Percentiles rank a stretch among this genome's conserved stretches.
Evolutionary conservation across 495 filamentous ascomycete species (phyloP).

Genomic region (Talaromyces borbonicus): DNA sequence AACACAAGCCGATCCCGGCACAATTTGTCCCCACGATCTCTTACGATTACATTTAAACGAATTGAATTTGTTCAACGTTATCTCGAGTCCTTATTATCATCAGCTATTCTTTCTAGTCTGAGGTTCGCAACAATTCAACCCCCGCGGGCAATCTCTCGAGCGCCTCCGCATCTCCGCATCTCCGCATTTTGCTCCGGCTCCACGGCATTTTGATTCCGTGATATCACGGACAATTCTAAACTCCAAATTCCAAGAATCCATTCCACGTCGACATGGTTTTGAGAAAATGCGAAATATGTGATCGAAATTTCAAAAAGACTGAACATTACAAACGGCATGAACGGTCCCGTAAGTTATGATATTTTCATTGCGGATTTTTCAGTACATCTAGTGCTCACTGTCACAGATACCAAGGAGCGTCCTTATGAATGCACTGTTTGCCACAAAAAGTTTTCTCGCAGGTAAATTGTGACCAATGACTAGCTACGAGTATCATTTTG

Average conservation of each 20-base stretch:
- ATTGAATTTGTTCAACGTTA: too few relatives aligned
- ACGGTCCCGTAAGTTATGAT: constrained; percentile 38
- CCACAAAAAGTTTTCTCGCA: constrained; percentile 43
- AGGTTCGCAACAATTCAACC: neutral
- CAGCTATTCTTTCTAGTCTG: neutral
- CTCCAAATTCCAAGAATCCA: constrained; percentile 9
- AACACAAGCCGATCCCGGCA: too few relatives aligned
- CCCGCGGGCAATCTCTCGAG: neutral
- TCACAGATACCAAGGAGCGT: constrained; percentile 42
- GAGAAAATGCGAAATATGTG: constrained; percentile 42
- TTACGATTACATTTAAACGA: too few relatives aligned
- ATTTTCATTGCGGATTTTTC: neutral
- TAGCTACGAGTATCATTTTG: neutral
- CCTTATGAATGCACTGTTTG: constrained; percentile 44
- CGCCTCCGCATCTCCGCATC: constrained; percentile 6
- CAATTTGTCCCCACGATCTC: too few relatives aligned
- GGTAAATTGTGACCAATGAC: too few relatives aligned
- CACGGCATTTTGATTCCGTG: constrained; percentile 8
- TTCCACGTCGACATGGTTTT: constrained; percentile 30
- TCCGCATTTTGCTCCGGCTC: constrained; percentile 11
- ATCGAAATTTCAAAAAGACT: constrained; percentile 43
- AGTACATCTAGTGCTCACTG: neutral
- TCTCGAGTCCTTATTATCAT: too few relatives aligned
- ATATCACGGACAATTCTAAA: too few relatives aligned
- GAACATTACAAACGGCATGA: constrained; percentile 48